Percentiles rank a stretch among this genome's conserved stretches.
Conservation (phyloP, 208 protist genomes). For the Novymonas esmeraldas region DNA sequence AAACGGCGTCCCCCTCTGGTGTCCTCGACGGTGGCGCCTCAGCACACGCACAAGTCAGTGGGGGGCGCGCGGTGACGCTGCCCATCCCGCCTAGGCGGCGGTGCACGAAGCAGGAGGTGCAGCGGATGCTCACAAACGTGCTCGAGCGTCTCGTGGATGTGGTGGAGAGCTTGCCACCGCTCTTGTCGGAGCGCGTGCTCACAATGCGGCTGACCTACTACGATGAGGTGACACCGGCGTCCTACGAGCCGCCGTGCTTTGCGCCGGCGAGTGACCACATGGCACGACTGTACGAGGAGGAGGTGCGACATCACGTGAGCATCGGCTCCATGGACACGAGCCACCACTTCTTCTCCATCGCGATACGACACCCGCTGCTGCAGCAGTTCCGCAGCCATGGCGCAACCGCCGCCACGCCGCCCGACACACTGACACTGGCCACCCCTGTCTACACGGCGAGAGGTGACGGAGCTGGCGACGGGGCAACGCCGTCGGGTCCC, state of each 20-base stretch:
- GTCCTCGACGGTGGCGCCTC: too few species aligned
- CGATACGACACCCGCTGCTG: slow-evolving; percentile 65
- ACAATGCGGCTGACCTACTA: slow-evolving; percentile 83
- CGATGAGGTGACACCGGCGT: slow-evolving; percentile 60
- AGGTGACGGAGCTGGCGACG: neutral
- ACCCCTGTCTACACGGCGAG: neutral
- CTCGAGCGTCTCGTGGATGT: slow-evolving; percentile 67
- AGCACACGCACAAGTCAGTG: too few species aligned
- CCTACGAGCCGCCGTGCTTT: slow-evolving; percentile 85
- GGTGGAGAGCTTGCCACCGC: slow-evolving; percentile 63
- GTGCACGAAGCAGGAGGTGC: slow-evolving; percentile 62
- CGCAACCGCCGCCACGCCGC: neutral
- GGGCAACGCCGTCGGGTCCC: slow-evolving; percentile 5
- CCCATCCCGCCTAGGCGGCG: slow-evolving; percentile 11
- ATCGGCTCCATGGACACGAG: slow-evolving; percentile 69
- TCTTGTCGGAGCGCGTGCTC: slow-evolving; percentile 66
- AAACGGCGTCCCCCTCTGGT: too few species aligned
- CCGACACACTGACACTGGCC: neutral
- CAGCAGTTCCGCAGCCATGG: slow-evolving; percentile 30
- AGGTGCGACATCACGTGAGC: slow-evolving; percentile 46
- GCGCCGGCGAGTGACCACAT: slow-evolving; percentile 62
- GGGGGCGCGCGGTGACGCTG: neutral
- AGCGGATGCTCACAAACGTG: slow-evolving; percentile 53
- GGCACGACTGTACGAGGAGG: slow-evolving; percentile 50
- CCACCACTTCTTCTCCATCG: slow-evolving; percentile 71